Conservation (phyloP, 2,329 filamentous ascomycete species). For the Pestalotiopsis sp. region DNA sequence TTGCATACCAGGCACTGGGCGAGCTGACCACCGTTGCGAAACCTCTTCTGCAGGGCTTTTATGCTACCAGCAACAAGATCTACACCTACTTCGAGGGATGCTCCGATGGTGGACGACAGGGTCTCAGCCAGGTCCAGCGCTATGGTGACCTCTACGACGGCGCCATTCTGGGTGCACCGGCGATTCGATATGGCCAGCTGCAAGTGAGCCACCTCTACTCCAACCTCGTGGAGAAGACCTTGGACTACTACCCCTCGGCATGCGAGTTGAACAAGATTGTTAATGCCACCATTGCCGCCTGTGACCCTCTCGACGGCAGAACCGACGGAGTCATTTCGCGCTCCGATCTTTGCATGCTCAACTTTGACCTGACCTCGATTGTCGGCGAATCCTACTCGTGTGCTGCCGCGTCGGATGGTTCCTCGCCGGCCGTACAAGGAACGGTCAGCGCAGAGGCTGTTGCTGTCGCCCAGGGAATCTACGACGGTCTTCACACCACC, state of each 20-base stretch:
- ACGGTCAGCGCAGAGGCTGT: slow-evolving; percentile 34
- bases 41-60: slow-evolving; percentile 33
- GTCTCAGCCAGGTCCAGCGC: slow-evolving; percentile 7
- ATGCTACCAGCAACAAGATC: slow-evolving; percentile 22
- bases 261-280: slow-evolving; percentile 8
- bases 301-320: slow-evolving; percentile 7
- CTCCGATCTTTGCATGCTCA: slow-evolving; percentile 11
- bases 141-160: slow-evolving; percentile 11
- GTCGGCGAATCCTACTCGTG: slow-evolving; percentile 29
- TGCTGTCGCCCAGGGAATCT: slow-evolving; percentile 32
- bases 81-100: slow-evolving; percentile 11
- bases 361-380: slow-evolving; percentile 19
- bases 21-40: slow-evolving; percentile 10
- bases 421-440: slow-evolving; percentile 32
- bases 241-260: slow-evolving; percentile 10
- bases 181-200: slow-evolving; percentile 3
- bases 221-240: slow-evolving; percentile 8
- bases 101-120: slow-evolving; percentile 12
- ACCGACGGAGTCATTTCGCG: slow-evolving; percentile 10
- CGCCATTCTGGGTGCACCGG: slow-evolving; percentile 8
- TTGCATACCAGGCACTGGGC: slow-evolving; percentile 8
- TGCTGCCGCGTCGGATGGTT: slow-evolving; percentile 24
- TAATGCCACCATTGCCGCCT: slow-evolving; percentile 10
- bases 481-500: slow-evolving; percentile 33
- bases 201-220: slow-evolving; percentile 6